Evolutionary conservation across 164 flowering plant genomes (phyloP).

Genomic region (Chimonanthus salicifolius): DNA sequence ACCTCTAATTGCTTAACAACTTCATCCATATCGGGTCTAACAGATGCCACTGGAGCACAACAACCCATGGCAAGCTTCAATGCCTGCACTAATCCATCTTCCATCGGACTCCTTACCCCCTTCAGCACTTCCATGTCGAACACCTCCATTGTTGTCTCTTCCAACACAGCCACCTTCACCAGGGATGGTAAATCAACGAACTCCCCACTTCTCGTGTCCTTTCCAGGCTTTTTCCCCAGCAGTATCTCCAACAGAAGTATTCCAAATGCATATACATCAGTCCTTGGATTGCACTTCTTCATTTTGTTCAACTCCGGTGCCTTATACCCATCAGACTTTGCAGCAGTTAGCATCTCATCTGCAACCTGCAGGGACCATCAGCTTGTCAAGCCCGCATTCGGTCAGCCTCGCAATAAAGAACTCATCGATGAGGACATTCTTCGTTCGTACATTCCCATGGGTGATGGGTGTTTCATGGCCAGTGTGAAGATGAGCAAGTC

Average conservation of each 20-base stretch:
- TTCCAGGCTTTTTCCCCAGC: slow-evolving; percentile 86
- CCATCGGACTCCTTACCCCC: slow-evolving; percentile 93
- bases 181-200: slow-evolving; percentile 76
- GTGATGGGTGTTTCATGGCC: slow-evolving; percentile 74
- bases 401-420: slow-evolving; percentile 77
- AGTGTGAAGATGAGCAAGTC: slow-evolving; percentile 79
- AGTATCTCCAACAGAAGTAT: slow-evolving; percentile 79
- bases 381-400: slow-evolving; percentile 85
- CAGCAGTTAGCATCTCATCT: slow-evolving; percentile 73
- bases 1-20: slow-evolving; percentile 95
- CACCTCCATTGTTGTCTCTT: slow-evolving; percentile 94
- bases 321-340: slow-evolving; percentile 86
- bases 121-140: slow-evolving; percentile 82
- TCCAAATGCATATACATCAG: slow-evolving; percentile 93
- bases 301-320: slow-evolving; percentile 94
- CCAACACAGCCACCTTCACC: slow-evolving; percentile 90
- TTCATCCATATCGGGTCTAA: slow-evolving; percentile 87
- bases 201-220: slow-evolving; percentile 48
- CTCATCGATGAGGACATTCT: slow-evolving; percentile 81
- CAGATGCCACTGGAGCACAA: slow-evolving; percentile 91
- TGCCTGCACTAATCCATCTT: slow-evolving; percentile 93
- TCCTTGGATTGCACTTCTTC: slow-evolving; percentile 87
- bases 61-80: slow-evolving; percentile 99
- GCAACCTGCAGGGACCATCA: slow-evolving; percentile 80
- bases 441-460: slow-evolving; percentile 85